A percentile compares a stretch with the other conserved stretches of the same genome.
phyloP scores from a whole-genome alignment of 305 asterid genomes.

The Caryopteris hybrid region DNA sequence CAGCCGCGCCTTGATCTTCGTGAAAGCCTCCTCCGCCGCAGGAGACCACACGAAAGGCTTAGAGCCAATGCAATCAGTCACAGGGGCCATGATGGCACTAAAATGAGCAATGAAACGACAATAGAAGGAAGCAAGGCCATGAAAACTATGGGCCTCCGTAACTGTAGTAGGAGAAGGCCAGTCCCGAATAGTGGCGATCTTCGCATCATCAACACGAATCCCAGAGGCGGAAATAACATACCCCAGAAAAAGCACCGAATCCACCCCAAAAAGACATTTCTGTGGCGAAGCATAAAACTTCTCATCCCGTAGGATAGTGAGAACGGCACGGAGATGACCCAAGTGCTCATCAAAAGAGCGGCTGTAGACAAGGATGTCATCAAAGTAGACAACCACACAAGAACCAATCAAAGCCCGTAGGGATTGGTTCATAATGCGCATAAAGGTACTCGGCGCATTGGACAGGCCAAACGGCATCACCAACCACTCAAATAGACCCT shows the following conservation, averaged over 20 bases:
- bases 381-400: neutral
- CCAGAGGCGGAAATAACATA: neutral
- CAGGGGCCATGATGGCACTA: neutral
- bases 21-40: neutral
- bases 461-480: neutral
- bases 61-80: neutral
- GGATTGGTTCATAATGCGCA: neutral
- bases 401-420: neutral
- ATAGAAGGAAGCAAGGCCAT: neutral
- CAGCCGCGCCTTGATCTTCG: too few species aligned
- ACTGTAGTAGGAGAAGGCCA: neutral
- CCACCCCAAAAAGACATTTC: neutral
- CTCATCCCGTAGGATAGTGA: neutral
- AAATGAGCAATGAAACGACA: neutral
- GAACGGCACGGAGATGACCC: neutral
- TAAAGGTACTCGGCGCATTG: neutral
- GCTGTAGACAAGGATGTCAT: neutral
- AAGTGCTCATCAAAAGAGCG: neutral
- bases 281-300: neutral
- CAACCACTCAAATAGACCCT: neutral
- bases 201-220: neutral
- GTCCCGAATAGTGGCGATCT: neutral
- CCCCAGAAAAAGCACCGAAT: neutral
- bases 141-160: neutral
- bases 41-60: too few species aligned